Evolutionary conservation across 148 eudicot genomes (phyloP).

Genomic region (Cornus kousa): DNA sequence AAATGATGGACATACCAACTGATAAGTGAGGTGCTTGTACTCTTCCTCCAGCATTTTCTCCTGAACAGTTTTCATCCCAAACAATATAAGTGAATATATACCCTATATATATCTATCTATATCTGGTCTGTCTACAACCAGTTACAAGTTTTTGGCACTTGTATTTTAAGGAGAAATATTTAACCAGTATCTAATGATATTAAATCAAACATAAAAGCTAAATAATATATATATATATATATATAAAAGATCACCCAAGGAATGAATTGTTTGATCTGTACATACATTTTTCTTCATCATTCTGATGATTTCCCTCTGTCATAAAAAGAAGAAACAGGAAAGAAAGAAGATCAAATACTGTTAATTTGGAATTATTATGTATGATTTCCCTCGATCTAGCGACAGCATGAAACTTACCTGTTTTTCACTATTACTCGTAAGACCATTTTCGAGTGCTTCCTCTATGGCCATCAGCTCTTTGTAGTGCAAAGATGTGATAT

Average conservation of each 20-base stretch:
- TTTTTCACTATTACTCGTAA: slow-evolving; percentile 32
- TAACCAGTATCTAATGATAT: too few species aligned
- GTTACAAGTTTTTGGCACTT: not conserved
- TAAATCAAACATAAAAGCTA: too few species aligned
- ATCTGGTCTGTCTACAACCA: not conserved
- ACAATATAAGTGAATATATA: not conserved
- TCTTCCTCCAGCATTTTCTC: slow-evolving; percentile 53
- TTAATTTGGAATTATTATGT: not conserved
- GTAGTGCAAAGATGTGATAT: slow-evolving; percentile 51
- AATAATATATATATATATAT: too few species aligned
- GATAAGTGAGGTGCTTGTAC: slow-evolving; percentile 43
- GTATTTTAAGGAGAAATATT: too few species aligned
- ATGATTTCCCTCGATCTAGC: too few species aligned
- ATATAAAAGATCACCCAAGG: not conserved
- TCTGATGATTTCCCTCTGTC: slow-evolving; percentile 56
- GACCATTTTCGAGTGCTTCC: slow-evolving; percentile 59
- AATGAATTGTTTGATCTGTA: not conserved
- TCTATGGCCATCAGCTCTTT: slow-evolving; percentile 66
- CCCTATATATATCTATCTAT: not conserved
- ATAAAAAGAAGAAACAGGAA: not conserved
- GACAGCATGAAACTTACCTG: slow-evolving; percentile 35
- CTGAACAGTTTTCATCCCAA: slow-evolving; percentile 22
- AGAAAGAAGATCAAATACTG: not conserved
- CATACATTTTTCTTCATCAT: slow-evolving; percentile 58
- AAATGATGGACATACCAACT: slow-evolving; percentile 32